phyloP scores from a whole-genome alignment of 257 asterid genomes.

The Salvia splendens region DNA sequence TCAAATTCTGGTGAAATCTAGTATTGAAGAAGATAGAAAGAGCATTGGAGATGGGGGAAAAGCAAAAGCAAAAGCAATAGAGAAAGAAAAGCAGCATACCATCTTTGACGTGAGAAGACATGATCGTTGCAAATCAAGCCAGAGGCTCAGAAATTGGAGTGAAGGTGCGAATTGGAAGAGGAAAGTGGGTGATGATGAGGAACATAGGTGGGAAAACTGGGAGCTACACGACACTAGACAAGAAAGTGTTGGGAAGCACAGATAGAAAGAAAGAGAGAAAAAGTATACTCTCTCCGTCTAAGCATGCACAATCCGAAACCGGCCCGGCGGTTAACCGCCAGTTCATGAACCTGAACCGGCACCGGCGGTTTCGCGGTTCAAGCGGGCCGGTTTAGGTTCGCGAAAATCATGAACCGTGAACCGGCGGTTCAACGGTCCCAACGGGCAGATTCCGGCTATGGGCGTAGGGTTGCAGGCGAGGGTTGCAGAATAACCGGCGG shows the following conservation, averaged over 20 bases:
- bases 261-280: too few relatives aligned
- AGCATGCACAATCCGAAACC: too few relatives aligned
- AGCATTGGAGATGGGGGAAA: background rate
- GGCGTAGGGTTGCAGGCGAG: too few relatives aligned
- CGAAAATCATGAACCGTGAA: too few relatives aligned
- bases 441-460: too few relatives aligned
- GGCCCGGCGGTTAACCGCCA: too few relatives aligned
- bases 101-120: constrained; percentile 42
- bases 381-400: too few relatives aligned
- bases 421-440: too few relatives aligned
- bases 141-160: constrained; percentile 15
- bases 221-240: constrained; percentile 35
- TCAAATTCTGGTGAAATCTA: constrained; percentile 1
- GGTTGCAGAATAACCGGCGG: too few relatives aligned
- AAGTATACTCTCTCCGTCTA: too few relatives aligned
- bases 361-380: too few relatives aligned
- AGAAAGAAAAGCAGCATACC: constrained; percentile 29
- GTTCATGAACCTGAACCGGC: too few relatives aligned
- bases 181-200: constrained; percentile 30
- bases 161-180: constrained; percentile 15
- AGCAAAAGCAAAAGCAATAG: background rate
- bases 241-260: constrained; percentile 40
- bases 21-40: background rate
- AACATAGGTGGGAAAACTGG: constrained; percentile 29
- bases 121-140: constrained; percentile 30